Evolutionary conservation across 768 basidiomycete genomes (phyloP), one percentile per base, ranked within the genome.

Genomic region (Piloderma croceum): DNA sequence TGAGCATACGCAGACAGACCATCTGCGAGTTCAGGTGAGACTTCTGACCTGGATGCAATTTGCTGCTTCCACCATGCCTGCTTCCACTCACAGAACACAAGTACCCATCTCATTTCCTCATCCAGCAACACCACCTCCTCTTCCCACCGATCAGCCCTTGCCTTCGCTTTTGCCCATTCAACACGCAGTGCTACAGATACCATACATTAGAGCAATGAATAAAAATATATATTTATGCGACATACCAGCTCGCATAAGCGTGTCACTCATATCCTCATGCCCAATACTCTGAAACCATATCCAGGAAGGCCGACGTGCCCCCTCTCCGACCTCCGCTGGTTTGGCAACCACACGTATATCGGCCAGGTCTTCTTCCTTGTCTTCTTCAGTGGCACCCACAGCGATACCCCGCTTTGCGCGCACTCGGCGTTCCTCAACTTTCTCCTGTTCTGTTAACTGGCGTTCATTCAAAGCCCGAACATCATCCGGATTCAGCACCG

Each of bases 401-500:
- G 9, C 27, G 27, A 29, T 9, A 9, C 27, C 27, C 27, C 27
- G 10, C 9, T 9, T 9, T 15, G 10, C 15, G 10, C 27, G 27
- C 9, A 29, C 15, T 15, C 27, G 27, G 27, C 15, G 10, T 15
- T 15, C 15, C 10, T 29, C 27, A 15, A 9, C 43, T 40, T 44
- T 44, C 42, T 55, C 53, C 34, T 54, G 48, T 18, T 36, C 37
- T 13, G 47, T 54, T 4, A 57, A 23, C 1, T 42, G 24, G 49
- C 49, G 23, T 44, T 41, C 9, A 23, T 9, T 20, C 5, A 7
- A 7, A 6, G 9, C 29, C 52, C 49, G 43, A 17, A 39, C 27
- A 19, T 39, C 25, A 4, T 32, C 22, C 15, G 27, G 24, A 18
- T 39, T 24, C 6, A 39, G 27, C n/a, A 39, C 24, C 18, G 13